Evolutionary conservation across 2,329 filamentous ascomycete species (phyloP), one percentile per base, ranked within the genome.

Genomic region (Alternaria dauci): DNA sequence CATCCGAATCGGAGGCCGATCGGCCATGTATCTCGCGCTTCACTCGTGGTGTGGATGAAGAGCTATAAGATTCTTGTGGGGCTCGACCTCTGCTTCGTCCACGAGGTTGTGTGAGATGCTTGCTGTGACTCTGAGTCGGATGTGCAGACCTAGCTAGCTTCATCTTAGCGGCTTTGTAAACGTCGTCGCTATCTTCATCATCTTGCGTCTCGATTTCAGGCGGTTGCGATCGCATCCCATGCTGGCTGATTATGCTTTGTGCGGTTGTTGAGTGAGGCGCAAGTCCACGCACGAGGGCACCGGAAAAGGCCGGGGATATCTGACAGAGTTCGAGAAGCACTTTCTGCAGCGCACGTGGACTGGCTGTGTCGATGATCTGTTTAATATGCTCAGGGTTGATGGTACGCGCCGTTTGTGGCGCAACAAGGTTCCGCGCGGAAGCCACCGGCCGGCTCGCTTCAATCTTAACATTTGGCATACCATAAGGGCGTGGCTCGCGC

Each of bases 241-340:
- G 66, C 26, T 56, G 51, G 9, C 59, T 59, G 8, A 69, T 62
- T n/a, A 69, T 57, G 4, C 48, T 36, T 38, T 70, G 69, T 3
- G 75, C 76, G 58, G 64, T 73, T 2, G 64, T 58, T 12, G 76
- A 77, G 41, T 74, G 61, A 18, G 67, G 71, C n/a, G 69, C 69
- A 23, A 78, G 67, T n/a, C 72, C 74, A 30, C 76, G 72, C 25
- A 65, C 71, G 18, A 77, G 59, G 8, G 76, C 76, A 6, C 75
- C 73, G 34, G 70, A 72, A 8, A 78, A 63, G 12, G 74, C 73
- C 6, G 75, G 74, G 4, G 76, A 78, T 5, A 67, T 38, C 28
- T 69, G 60, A 62, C 76, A 78, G 9, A 78, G 67, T 7, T 75
- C 57, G 6, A 75, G 41, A 8, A 78, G 46, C 8, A 76, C 64